phyloP scores from a whole-genome alignment of 2,329 filamentous ascomycete genomes.

The Cercospora sesami region DNA sequence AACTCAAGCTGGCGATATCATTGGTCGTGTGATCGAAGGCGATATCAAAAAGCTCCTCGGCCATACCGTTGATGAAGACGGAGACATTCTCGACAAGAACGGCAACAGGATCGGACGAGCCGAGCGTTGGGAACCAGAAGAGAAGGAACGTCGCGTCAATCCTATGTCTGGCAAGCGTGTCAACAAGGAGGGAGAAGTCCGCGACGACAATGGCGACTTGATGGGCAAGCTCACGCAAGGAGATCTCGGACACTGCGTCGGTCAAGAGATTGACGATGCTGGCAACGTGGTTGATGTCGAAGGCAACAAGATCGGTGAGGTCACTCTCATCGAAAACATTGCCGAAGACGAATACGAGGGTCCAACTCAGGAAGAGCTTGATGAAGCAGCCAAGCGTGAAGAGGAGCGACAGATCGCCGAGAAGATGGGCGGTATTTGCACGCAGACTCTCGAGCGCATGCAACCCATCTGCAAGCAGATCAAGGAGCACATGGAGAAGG shows the following conservation, averaged over 20 bases:
- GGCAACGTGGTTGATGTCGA: constrained; percentile 56
- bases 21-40: constrained; percentile 53
- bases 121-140: constrained; percentile 55
- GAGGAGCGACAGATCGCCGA: constrained; percentile 74
- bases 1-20: constrained; percentile 48
- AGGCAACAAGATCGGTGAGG: constrained; percentile 64
- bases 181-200: constrained; percentile 56
- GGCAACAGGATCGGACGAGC: constrained; percentile 55
- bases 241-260: constrained; percentile 54
- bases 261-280: constrained; percentile 55
- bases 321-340: constrained; percentile 62
- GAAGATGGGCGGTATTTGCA: constrained; percentile 71
- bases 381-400: constrained; percentile 54
- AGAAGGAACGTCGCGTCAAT: constrained; percentile 57
- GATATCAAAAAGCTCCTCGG: constrained; percentile 54
- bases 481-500: constrained; percentile 76
- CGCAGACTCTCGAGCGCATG: constrained; percentile 78
- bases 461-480: constrained; percentile 85
- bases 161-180: constrained; percentile 59
- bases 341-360: constrained; percentile 54
- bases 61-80: constrained; percentile 54
- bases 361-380: constrained; percentile 56
- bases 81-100: constrained; percentile 56
- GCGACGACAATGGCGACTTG: constrained; percentile 53
- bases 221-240: constrained; percentile 53